Conservation (phyloP, 1,139 yeast species). For the Wickerhamomyces sp. region DNA sequence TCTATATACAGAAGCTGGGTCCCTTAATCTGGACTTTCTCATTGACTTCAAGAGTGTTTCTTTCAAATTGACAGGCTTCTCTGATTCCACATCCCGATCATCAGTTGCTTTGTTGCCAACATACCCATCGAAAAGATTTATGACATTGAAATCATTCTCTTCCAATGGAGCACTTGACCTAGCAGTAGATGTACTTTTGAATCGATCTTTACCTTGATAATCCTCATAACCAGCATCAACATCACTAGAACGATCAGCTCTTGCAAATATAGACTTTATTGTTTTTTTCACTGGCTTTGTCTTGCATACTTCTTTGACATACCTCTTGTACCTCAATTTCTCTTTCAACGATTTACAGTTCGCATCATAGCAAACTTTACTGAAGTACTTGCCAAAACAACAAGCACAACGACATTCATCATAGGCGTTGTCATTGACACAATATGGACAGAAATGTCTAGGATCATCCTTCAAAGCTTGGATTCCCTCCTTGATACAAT, state of each 20-base stretch:
- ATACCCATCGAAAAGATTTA: neutral
- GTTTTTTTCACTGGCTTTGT: conserved; percentile 18
- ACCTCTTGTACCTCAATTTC: conserved; percentile 21
- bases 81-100: neutral
- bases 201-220: neutral
- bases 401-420: conserved; percentile 26
- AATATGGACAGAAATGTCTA: conserved; percentile 22
- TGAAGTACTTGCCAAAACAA: conserved; percentile 22
- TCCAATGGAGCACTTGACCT: neutral
- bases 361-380: conserved; percentile 22
- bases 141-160: neutral
- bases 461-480: conserved; percentile 16
- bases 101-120: neutral
- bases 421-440: conserved; percentile 22
- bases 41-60: conserved; percentile 2
- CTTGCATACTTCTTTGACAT: conserved; percentile 20
- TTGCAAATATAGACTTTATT: conserved; percentile 2
- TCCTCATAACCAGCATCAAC: neutral
- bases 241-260: neutral
- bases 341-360: conserved; percentile 17
- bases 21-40: conserved; percentile 3
- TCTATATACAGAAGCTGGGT: no score
- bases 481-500: conserved; percentile 20
- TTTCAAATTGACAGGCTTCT: conserved; percentile 3
- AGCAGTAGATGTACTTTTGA: neutral